These are phyloP conservation scores for Naganishia sp. DNA, from an alignment of 1,284 basidiomycete genomes.

Conservation along the genomic window DNA sequence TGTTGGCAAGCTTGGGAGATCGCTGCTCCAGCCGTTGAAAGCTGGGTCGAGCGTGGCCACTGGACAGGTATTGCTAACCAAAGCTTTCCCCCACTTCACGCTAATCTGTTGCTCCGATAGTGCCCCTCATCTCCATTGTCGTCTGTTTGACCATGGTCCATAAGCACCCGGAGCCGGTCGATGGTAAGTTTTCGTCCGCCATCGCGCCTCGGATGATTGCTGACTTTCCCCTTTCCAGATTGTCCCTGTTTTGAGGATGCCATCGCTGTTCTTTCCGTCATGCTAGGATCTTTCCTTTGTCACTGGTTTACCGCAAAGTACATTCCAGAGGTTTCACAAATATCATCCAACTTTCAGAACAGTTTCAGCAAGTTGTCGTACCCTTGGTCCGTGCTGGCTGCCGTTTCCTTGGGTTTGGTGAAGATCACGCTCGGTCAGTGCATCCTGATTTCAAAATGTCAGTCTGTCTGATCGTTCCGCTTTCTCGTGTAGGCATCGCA, in stretches of 20 bases:
- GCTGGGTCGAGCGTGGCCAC: constrained; percentile 59
- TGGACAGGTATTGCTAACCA: constrained; percentile 57
- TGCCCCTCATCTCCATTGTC: constrained; percentile 69
- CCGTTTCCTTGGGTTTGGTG: constrained; percentile 54
- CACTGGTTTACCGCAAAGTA: constrained; percentile 60
- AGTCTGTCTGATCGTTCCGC: neutral
- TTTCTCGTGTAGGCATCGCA: constrained; percentile 46
- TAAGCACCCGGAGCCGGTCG: constrained; percentile 86
- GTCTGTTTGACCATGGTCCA: constrained; percentile 73
- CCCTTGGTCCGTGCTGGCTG: constrained; percentile 8
- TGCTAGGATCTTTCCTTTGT: constrained; percentile 72
- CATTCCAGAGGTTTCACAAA: neutral
- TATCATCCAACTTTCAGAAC: neutral
- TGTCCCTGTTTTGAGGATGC: constrained; percentile 99
- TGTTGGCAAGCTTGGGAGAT: constrained; percentile 65
- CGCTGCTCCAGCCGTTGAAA: constrained; percentile 42
- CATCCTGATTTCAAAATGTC: neutral
- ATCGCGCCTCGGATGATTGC: neutral
- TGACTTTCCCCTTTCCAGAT: constrained; percentile 55
- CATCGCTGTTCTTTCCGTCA: constrained; percentile 84
- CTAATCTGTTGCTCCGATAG: constrained; percentile 46
- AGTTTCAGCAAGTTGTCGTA: constrained; percentile 24
- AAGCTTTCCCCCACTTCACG: neutral
- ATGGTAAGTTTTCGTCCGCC: constrained; percentile 47
- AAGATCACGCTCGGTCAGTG: constrained; percentile 65